Conservation (phyloP, 2,329 filamentous ascomycete genomes). For the Fusarium floridanum region DNA sequence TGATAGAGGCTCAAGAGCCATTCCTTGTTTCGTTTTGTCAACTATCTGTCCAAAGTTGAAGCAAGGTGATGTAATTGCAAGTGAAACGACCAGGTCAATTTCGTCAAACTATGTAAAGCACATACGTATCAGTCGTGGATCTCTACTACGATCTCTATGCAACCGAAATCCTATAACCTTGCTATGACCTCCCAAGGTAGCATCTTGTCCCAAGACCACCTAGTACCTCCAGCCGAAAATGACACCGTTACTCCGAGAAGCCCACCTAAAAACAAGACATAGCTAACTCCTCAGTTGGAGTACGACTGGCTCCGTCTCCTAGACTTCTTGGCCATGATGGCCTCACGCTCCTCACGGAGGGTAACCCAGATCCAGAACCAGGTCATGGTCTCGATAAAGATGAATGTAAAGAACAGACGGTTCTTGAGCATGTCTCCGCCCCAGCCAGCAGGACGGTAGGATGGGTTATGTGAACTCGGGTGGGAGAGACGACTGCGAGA, state of each 20-base stretch:
- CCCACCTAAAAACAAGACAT: background rate
- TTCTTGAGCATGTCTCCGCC: conserved; percentile 82
- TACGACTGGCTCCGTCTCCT: conserved; percentile 46
- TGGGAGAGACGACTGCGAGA: conserved; percentile 37
- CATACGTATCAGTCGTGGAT: background rate
- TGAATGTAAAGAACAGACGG: conserved; percentile 85
- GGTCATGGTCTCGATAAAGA: conserved; percentile 83
- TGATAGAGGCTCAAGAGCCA: conserved; percentile 32
- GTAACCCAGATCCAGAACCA: conserved; percentile 91
- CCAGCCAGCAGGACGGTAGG: conserved; percentile 58
- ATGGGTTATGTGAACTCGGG: conserved; percentile 51
- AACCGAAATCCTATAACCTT: background rate
- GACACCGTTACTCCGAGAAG: conserved; percentile 5
- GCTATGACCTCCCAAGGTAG: background rate
- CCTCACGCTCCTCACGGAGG: conserved; percentile 72
- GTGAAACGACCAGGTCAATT: background rate
- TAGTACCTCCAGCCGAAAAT: background rate
- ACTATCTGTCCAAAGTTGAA: background rate
- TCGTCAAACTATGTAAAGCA: background rate
- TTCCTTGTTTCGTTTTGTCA: conserved; percentile 20
- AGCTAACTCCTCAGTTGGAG: conserved; percentile 13
- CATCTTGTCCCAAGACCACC: background rate
- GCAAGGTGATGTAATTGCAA: background rate
- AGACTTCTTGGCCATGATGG: conserved; percentile 56
- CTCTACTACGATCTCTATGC: background rate